Evolutionary conservation across 1,284 basidiomycete genomes (phyloP).

Genomic region (Ceratobasidium theobromae): DNA sequence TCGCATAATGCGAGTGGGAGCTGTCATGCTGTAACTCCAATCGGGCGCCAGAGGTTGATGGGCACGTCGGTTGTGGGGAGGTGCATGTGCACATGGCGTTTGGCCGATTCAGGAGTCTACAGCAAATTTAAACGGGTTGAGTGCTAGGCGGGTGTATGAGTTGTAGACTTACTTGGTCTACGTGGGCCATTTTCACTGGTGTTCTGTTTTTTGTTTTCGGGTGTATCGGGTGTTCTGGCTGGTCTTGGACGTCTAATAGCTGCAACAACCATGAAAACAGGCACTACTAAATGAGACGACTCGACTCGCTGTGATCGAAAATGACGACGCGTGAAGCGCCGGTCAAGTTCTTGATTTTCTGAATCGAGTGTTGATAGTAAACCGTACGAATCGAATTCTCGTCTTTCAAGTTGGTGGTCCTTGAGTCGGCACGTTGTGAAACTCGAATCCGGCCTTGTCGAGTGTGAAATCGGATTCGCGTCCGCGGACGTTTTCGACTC

Average conservation of each 20-base stretch:
- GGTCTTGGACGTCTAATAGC: slow-evolving; percentile 51
- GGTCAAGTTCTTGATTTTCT: slow-evolving; percentile 60
- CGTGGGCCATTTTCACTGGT: slow-evolving; percentile 53
- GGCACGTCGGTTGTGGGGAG: slow-evolving; percentile 53
- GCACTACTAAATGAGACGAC: not conserved
- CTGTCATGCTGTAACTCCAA: slow-evolving; percentile 54
- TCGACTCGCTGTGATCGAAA: slow-evolving; percentile 65
- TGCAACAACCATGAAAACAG: slow-evolving; percentile 34
- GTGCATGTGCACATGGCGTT: slow-evolving; percentile 55
- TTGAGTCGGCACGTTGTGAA: slow-evolving; percentile 47
- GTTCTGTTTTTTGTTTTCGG: slow-evolving; percentile 47
- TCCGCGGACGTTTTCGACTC: slow-evolving; percentile 60
- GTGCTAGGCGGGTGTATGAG: too few relatives aligned
- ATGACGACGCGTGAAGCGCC: slow-evolving; percentile 61
- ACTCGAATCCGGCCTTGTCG: slow-evolving; percentile 61
- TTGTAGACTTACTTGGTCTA: slow-evolving; percentile 47
- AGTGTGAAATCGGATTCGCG: slow-evolving; percentile 52
- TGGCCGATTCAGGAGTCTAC: slow-evolving; percentile 51
- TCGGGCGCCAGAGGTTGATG: slow-evolving; percentile 73
- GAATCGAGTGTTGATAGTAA: slow-evolving; percentile 62
- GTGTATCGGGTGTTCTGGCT: slow-evolving; percentile 44
- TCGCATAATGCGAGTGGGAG: slow-evolving; percentile 66
- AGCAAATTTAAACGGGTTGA: not conserved
- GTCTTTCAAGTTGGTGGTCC: slow-evolving; percentile 41
- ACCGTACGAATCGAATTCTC: slow-evolving; percentile 54